Conservation (phyloP, 148 eudicot species). For the Chenopodium album region DNA sequence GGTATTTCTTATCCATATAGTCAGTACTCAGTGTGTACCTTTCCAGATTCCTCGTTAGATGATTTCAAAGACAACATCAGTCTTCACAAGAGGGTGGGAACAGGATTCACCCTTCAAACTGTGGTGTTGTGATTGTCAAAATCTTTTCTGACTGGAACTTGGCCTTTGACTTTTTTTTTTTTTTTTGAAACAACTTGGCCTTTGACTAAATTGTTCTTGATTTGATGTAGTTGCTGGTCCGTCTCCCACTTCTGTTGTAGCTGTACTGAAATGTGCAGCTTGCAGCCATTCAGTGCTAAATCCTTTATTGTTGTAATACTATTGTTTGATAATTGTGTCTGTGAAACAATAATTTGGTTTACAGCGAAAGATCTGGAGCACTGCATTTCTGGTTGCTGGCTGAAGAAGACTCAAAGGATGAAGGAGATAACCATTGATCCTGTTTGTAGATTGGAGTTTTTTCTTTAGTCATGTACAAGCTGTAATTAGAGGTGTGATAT, state of each 20-base stretch:
- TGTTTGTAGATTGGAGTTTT: not conserved
- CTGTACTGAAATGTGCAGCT: conserved; percentile 13
- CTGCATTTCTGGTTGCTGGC: conserved; percentile 1
- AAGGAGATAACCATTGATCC: conserved; percentile 1
- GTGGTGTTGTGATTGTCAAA: conserved; percentile 12
- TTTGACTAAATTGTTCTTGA: not conserved
- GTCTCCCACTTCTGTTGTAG: conserved; percentile 25
- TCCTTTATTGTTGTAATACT: conserved; percentile 9
- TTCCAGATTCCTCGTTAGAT: conserved; percentile 23
- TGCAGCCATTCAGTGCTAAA: conserved; percentile 25
- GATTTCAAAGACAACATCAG: conserved; percentile 15
- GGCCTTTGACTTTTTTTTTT: not conserved
- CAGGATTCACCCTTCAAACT: conserved; percentile 8
- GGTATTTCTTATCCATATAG: not conserved
- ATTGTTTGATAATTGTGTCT: not conserved
- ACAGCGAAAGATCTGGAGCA: not conserved
- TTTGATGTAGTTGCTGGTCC: conserved; percentile 3
- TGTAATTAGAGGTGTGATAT: not conserved
- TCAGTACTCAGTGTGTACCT: conserved; percentile 13
- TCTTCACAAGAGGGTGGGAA: conserved; percentile 25
- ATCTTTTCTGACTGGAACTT: conserved; percentile 12
- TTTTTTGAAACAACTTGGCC: not conserved
- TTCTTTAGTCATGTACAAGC: not conserved
- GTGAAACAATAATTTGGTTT: conserved; percentile 4
- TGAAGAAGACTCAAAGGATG: not conserved